These are phyloP conservation scores for Metschnikowia drakensbergensis DNA, from an alignment of 805 yeast species.

Conservation along the genomic window DNA sequence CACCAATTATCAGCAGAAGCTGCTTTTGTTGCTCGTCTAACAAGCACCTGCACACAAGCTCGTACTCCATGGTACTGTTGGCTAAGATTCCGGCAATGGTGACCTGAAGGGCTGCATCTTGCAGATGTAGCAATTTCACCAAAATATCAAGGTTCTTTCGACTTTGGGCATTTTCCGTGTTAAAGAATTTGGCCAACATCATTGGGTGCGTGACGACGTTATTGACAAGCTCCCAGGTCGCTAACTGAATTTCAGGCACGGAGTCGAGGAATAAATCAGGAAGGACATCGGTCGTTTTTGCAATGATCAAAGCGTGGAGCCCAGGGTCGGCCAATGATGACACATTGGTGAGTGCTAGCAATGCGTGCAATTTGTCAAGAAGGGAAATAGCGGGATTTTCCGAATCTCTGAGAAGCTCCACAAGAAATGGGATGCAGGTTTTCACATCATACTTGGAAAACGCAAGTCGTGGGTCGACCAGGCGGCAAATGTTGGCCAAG, in stretches of 20 bases:
- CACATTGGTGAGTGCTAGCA: conserved; percentile 66
- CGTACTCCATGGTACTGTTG: conserved; percentile 38
- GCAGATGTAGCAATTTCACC: conserved; percentile 33
- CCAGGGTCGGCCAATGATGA: conserved; percentile 45
- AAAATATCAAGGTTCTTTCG: conserved; percentile 27
- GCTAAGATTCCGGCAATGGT: conserved; percentile 37
- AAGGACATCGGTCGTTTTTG: conserved; percentile 46
- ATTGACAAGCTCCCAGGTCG: conserved; percentile 60
- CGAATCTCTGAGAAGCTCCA: conserved; percentile 28
- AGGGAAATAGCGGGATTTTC: background rate
- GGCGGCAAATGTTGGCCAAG: conserved; percentile 43
- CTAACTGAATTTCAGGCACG: conserved; percentile 45
- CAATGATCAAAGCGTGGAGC: conserved; percentile 33
- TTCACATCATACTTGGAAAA: conserved; percentile 39
- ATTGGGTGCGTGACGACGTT: conserved; percentile 48
- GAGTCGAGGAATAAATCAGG: conserved; percentile 44
- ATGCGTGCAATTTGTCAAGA: conserved; percentile 49
- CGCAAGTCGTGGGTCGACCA: conserved; percentile 40
- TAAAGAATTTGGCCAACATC: conserved; percentile 55
- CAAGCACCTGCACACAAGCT: conserved; percentile 30
- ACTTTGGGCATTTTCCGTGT: conserved; percentile 42
- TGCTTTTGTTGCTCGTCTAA: conserved; percentile 12
- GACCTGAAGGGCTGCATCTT: conserved; percentile 23
- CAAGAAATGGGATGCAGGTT: conserved; percentile 47
- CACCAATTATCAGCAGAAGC: conserved; percentile 16